Conservation (phyloP, 176 grass and related monocot species). For the Pontederia crassipes region DNA sequence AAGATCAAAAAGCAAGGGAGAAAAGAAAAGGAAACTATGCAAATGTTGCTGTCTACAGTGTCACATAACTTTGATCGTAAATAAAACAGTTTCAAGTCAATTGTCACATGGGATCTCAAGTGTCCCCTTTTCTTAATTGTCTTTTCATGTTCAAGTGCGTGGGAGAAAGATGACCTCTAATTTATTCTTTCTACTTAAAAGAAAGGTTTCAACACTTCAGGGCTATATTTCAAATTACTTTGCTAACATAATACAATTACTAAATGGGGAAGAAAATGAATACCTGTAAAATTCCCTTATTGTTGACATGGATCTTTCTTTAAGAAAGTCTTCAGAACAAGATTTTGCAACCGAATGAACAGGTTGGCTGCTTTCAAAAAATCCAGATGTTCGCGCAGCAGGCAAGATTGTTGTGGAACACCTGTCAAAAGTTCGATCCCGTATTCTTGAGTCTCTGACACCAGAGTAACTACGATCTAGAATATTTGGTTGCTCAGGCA, state of each 20-base stretch:
- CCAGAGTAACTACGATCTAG: slow-evolving; percentile 12
- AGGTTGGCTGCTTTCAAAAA: slow-evolving; percentile 27
- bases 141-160: too few relatives aligned
- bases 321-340: slow-evolving; percentile 44
- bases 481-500: slow-evolving; percentile 5
- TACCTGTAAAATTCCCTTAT: slow-evolving; percentile 94
- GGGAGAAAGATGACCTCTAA: too few relatives aligned
- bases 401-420: slow-evolving; percentile 25
- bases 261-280: neutral
- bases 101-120: too few relatives aligned
- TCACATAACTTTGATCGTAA: too few relatives aligned
- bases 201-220: neutral
- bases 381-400: slow-evolving; percentile 37
- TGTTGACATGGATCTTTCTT: slow-evolving; percentile 65
- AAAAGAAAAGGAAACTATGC: too few relatives aligned
- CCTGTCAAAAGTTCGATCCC: slow-evolving; percentile 31
- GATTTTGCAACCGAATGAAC: slow-evolving; percentile 38
- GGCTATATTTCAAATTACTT: neutral
- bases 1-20: too few relatives aligned
- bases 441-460: slow-evolving; percentile 16
- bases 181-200: too few relatives aligned
- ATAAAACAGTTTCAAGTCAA: too few relatives aligned
- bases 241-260: neutral
- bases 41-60: too few relatives aligned
- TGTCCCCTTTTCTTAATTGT: too few relatives aligned